These are phyloP conservation scores for Populus nigra DNA, from an alignment of 345 rosid genomes.

Conservation along the genomic window DNA sequence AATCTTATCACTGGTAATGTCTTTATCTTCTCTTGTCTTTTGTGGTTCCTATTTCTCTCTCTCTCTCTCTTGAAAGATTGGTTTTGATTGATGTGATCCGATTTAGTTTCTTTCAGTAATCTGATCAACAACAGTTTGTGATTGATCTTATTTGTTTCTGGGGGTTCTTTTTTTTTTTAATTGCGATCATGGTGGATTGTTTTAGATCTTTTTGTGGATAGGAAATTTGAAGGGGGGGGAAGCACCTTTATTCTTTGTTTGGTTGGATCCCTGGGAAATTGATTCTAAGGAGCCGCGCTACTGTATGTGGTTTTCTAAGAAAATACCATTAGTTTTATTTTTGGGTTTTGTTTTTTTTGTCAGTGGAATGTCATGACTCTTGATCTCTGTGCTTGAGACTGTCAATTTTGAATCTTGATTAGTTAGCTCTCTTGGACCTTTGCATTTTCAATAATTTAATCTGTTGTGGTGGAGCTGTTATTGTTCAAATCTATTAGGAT, in stretches of 20 bases:
- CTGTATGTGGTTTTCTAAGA: background rate
- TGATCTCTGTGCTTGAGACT: background rate
- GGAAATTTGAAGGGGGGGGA: background rate
- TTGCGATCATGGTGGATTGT: background rate
- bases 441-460: background rate
- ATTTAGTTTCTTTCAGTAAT: background rate
- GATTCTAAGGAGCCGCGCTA: background rate
- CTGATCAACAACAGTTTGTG: background rate
- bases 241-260: background rate
- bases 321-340: background rate
- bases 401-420: background rate
- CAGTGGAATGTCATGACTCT: background rate
- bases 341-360: background rate
- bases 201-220: background rate
- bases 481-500: background rate
- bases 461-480: background rate
- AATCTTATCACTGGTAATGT: constrained; percentile 75
- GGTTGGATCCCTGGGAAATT: background rate
- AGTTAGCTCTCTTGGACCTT: background rate
- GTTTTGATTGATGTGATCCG: background rate
- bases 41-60: background rate
- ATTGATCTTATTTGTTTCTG: background rate
- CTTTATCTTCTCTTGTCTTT: background rate
- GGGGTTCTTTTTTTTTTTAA: no score
- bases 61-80: background rate